Conservation (phyloP, 2,329 filamentous ascomycete species). For the Fusarium nodosum region DNA sequence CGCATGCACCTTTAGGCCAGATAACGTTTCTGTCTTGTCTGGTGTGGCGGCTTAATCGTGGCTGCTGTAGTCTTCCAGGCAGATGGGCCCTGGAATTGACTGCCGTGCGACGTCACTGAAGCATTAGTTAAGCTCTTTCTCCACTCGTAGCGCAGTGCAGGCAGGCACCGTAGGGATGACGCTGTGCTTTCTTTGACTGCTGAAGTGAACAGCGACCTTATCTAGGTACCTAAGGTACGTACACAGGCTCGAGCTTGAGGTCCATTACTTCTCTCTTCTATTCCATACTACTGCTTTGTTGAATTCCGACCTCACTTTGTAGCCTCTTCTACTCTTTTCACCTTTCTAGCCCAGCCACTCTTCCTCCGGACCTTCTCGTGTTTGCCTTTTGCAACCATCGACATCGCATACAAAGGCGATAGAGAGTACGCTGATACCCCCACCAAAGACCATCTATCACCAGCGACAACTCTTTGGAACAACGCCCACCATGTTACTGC, state of each 20-base stretch:
- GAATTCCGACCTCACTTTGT: constrained; percentile 35
- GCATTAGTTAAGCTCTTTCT: constrained; percentile 34
- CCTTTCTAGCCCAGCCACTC: background rate
- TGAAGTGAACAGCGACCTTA: constrained; percentile 11
- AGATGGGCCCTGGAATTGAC: constrained; percentile 13
- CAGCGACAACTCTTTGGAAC: constrained; percentile 19
- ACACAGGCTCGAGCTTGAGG: constrained; percentile 18
- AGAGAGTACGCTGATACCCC: constrained; percentile 26
- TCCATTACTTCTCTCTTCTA: constrained; percentile 16
- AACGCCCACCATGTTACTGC: constrained; percentile 76
- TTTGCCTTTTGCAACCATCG: background rate
- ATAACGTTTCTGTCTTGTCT: constrained; percentile 26
- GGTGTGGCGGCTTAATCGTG: constrained; percentile 28
- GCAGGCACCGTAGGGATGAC: constrained; percentile 52
- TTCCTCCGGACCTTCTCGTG: background rate
- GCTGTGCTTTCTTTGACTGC: constrained; percentile 38
- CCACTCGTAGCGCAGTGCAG: constrained; percentile 1
- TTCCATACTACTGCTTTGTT: constrained; percentile 36
- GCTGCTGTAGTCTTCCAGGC: constrained; percentile 9
- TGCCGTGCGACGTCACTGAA: constrained; percentile 42
- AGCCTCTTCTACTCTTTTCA: constrained; percentile 21
- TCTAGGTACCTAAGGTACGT: constrained; percentile 36
- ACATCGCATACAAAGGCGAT: constrained; percentile 1
- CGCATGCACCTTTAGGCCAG: constrained; percentile 44
- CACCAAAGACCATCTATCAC: constrained; percentile 21